These are phyloP conservation scores for Raffaelea albimanens DNA, from an alignment of 2,329 filamentous ascomycete genomes.

Conservation along the genomic window DNA sequence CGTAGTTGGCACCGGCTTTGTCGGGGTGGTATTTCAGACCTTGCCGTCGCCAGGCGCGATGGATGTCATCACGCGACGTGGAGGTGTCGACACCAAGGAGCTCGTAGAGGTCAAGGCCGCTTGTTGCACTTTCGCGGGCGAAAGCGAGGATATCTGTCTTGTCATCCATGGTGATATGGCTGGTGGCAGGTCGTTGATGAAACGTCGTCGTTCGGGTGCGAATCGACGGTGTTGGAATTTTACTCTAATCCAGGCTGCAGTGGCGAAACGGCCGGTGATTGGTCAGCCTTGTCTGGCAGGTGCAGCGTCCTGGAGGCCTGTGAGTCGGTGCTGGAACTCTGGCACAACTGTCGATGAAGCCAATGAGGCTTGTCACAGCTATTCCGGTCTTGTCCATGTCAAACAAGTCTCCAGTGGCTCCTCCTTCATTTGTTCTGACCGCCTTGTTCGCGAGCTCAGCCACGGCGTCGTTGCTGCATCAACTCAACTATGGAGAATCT, in stretches of 20 bases:
- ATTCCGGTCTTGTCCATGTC: too few relatives aligned
- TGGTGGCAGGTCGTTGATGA: not conserved
- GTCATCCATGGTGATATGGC: slow-evolving; percentile 15
- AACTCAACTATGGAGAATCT: slow-evolving; percentile 4
- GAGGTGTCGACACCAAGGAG: slow-evolving; percentile 60
- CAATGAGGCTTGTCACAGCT: too few relatives aligned
- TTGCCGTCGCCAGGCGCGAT: slow-evolving; percentile 74
- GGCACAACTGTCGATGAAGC: too few relatives aligned
- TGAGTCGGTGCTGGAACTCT: too few relatives aligned
- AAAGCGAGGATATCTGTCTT: slow-evolving; percentile 39
- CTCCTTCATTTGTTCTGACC: too few relatives aligned
- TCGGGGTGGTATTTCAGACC: slow-evolving; percentile 84
- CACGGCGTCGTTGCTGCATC: slow-evolving; percentile 4
- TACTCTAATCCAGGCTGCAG: too few relatives aligned
- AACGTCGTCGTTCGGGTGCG: too few relatives aligned
- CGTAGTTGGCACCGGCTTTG: slow-evolving; percentile 68
- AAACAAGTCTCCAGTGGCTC: too few relatives aligned
- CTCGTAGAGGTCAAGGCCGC: slow-evolving; percentile 66
- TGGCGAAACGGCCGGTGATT: too few relatives aligned
- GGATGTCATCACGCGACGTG: slow-evolving; percentile 62
- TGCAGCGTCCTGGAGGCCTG: too few relatives aligned
- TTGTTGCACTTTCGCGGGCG: slow-evolving; percentile 49
- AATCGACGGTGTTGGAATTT: too few relatives aligned
- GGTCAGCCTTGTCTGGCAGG: too few relatives aligned
- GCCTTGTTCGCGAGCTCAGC: not conserved